These are phyloP conservation scores for Cyclocybe cylindracea DNA, from an alignment of 768 basidiomycete species.

Conservation along the genomic window DNA sequence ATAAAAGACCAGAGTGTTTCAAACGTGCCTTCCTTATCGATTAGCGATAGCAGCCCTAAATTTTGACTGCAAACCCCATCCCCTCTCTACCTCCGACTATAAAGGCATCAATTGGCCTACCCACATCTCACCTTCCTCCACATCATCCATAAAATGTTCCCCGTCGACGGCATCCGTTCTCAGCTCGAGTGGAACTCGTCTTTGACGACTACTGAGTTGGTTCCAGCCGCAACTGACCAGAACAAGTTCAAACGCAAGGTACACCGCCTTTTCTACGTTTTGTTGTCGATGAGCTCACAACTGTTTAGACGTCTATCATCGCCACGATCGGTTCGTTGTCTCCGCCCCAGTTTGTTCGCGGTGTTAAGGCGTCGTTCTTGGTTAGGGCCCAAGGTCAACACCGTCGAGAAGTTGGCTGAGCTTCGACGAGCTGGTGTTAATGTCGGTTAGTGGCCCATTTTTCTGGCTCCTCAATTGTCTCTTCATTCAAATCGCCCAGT, in stretches of 20 bases:
- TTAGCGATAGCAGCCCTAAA: conserved; percentile 17
- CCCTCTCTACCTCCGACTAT: conserved; percentile 22
- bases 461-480: neutral
- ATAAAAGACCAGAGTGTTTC: conserved; percentile 13
- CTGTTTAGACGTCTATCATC: conserved; percentile 89
- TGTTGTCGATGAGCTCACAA: conserved; percentile 9
- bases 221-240: conserved; percentile 69
- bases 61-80: conserved; percentile 10
- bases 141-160: conserved; percentile 47
- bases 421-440: conserved; percentile 94
- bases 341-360: conserved; percentile 1
- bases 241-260: conserved; percentile 94
- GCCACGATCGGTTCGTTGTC: conserved; percentile 84
- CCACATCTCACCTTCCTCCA: conserved; percentile 19
- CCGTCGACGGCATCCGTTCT: conserved; percentile 62
- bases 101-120: neutral
- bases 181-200: conserved; percentile 94
- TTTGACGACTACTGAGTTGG: conserved; percentile 66
- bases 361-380: conserved; percentile 6
- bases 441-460: conserved; percentile 68
- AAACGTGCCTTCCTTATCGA: conserved; percentile 31
- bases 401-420: conserved; percentile 81
- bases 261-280: conserved; percentile 6
- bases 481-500: conserved; percentile 47
- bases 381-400: conserved; percentile 92